phyloP scores from a whole-genome alignment of 768 basidiomycete genomes.

The Paxillus ammoniavirescens region DNA sequence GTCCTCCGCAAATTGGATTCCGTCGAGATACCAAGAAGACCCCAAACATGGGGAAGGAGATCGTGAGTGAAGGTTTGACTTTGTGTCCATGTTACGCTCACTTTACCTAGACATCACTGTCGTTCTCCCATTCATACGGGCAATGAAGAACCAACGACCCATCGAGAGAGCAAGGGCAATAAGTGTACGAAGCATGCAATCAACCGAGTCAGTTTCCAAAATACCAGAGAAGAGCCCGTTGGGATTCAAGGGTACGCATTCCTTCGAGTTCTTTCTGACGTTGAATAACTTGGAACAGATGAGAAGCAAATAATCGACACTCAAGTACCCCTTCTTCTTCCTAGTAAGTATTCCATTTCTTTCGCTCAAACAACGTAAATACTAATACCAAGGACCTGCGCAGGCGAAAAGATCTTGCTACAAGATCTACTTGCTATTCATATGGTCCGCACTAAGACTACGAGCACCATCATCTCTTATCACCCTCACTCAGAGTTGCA shows the following conservation, averaged over 20 bases:
- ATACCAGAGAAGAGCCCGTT: neutral
- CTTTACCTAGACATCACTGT: constrained; percentile 52
- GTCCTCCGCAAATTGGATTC: constrained; percentile 65
- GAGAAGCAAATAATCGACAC: constrained; percentile 45
- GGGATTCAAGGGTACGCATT: constrained; percentile 17
- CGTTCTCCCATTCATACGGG: constrained; percentile 51
- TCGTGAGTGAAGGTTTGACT: constrained; percentile 43
- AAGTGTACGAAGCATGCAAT: constrained; percentile 5
- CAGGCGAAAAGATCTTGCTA: constrained; percentile 22
- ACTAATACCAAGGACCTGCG: neutral
- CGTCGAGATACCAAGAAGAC: constrained; percentile 61
- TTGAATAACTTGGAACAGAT: constrained; percentile 9
- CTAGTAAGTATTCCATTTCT: constrained; percentile 22
- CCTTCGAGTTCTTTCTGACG: neutral
- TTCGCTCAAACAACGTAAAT: neutral
- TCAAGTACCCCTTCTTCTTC: constrained; percentile 44
- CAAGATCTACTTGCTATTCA: constrained; percentile 55
- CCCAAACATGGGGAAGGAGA: constrained; percentile 41
- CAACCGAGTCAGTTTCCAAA: neutral
- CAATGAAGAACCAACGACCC: constrained; percentile 32
- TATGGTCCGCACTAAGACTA: constrained; percentile 39
- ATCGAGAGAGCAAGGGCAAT: constrained; percentile 12
- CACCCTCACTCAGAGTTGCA: constrained; percentile 26
- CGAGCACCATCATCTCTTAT: constrained; percentile 28
- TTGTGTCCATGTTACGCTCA: constrained; percentile 20